Evolutionary conservation across 2,329 filamentous ascomycete genomes (phyloP).

Genomic region (Epichloe typhina): DNA sequence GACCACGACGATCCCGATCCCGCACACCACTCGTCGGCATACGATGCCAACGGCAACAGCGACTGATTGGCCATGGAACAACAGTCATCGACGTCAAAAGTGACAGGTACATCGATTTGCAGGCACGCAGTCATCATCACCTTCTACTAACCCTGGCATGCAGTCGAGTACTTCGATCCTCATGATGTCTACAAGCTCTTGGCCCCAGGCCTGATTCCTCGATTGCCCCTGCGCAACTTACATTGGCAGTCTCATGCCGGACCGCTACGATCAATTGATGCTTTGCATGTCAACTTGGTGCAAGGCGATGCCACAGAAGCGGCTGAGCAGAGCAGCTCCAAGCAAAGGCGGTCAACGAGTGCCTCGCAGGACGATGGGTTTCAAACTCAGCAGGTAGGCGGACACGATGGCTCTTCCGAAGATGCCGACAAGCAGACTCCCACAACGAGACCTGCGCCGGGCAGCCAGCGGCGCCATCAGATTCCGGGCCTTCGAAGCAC

Average conservation of each 20-base stretch:
- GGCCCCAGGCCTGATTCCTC: constrained; percentile 60
- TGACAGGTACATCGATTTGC: constrained; percentile 46
- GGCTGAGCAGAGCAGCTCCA: constrained; percentile 17
- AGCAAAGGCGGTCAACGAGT: constrained; percentile 19
- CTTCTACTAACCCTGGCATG: not conserved
- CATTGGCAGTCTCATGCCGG: constrained; percentile 95
- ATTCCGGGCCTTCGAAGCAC: constrained; percentile 88
- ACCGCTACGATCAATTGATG: constrained; percentile 84
- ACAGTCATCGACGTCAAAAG: constrained; percentile 60
- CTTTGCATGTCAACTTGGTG: constrained; percentile 81
- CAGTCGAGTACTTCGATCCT: constrained; percentile 94
- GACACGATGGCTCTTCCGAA: constrained; percentile 25
- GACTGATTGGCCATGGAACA: constrained; percentile 42
- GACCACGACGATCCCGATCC: not conserved
- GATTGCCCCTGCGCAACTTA: constrained; percentile 77
- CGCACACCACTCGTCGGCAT: constrained; percentile 3
- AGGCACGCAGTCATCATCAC: no score
- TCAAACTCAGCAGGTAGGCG: constrained; percentile 40
- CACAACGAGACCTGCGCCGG: constrained; percentile 19
- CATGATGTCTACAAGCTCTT: constrained; percentile 76
- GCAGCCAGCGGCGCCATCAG: constrained; percentile 59
- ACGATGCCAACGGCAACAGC: constrained; percentile 16
- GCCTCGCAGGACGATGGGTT: constrained; percentile 43
- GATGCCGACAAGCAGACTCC: constrained; percentile 22
- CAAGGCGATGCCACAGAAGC: constrained; percentile 40